These are phyloP conservation scores for Biscogniauxia mediterranea DNA, from an alignment of 2,329 filamentous ascomycete species.

Conservation along the genomic window DNA sequence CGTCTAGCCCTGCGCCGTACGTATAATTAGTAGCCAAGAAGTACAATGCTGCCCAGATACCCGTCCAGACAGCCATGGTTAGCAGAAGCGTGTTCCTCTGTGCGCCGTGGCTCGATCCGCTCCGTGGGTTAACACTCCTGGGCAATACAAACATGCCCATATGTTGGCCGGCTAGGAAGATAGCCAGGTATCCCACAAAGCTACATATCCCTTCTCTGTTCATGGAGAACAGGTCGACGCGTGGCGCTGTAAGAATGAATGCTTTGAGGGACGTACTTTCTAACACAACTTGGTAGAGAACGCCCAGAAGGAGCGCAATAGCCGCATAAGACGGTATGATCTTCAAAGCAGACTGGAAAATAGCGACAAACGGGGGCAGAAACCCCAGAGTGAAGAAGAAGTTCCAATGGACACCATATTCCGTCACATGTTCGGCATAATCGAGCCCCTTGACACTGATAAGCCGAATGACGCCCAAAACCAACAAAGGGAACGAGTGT, in stretches of 20 bases:
- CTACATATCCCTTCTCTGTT: conserved; percentile 97
- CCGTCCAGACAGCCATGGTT: conserved; percentile 62
- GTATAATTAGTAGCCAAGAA: conserved; percentile 63
- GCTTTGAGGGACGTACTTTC: conserved; percentile 76
- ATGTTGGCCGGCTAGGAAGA: conserved; percentile 75
- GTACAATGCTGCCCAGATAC: conserved; percentile 70
- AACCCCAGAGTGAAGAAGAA: conserved; percentile 97
- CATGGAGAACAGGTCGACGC: conserved; percentile 76
- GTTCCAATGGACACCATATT: conserved; percentile 99
- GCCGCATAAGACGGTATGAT: conserved; percentile 74
- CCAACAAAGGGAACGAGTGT: conserved; percentile 78
- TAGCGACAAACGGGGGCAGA: conserved; percentile 81
- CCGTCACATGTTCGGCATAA: conserved; percentile 94
- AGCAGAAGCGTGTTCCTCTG: conserved; percentile 60
- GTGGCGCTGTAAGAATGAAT: conserved; percentile 79
- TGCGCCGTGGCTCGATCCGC: conserved; percentile 40
- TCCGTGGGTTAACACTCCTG: conserved; percentile 45
- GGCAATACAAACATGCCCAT: conserved; percentile 38
- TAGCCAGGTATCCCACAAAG: conserved; percentile 88
- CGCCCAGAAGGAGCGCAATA: conserved; percentile 67
- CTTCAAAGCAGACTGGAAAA: conserved; percentile 71
- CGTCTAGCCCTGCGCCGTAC: conserved; percentile 70
- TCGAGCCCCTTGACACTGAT: conserved; percentile 90
- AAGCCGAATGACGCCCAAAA: conserved; percentile 76
- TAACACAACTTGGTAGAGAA: conserved; percentile 71